Percentiles rank a stretch among this genome's conserved stretches.
Evolutionary conservation across 371 early-diverging fungal species (phyloP).

Genomic region (Lichtheimia ornata): DNA sequence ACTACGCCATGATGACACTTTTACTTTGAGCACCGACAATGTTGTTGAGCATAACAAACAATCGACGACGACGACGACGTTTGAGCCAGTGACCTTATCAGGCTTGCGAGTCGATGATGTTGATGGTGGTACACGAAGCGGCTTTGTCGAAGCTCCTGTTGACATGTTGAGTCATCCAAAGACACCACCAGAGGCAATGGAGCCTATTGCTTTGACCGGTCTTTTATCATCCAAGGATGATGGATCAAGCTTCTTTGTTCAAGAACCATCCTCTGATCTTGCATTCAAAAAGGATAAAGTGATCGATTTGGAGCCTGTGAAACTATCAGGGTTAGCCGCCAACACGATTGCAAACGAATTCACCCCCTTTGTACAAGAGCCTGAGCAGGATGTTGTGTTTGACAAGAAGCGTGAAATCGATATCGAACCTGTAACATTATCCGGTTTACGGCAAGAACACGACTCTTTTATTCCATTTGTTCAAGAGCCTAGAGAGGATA

Average conservation of each 20-base stretch:
- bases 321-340: too few relatives aligned
- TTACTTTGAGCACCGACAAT: not conserved
- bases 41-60: too few relatives aligned
- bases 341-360: too few relatives aligned
- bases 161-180: not conserved
- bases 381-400: too few relatives aligned
- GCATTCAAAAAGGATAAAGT: not conserved
- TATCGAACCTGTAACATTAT: not conserved
- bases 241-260: not conserved
- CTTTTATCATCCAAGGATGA: not conserved
- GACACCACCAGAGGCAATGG: too few relatives aligned
- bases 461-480: not conserved
- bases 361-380: not conserved
- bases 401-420: too few relatives aligned
- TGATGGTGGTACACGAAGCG: not conserved
- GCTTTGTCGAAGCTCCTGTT: not conserved
- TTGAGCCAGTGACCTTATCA: not conserved
- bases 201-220: slow-evolving; percentile 4
- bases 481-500: not conserved
- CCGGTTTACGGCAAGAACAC: not conserved
- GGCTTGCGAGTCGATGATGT: not conserved
- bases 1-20: not conserved
- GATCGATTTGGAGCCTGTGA: not conserved
- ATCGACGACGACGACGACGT: too few relatives aligned
- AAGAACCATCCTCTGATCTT: not conserved